Evolutionary conservation across 495 filamentous ascomycete genomes (phyloP).

Genomic region (Patellaria atrata): DNA sequence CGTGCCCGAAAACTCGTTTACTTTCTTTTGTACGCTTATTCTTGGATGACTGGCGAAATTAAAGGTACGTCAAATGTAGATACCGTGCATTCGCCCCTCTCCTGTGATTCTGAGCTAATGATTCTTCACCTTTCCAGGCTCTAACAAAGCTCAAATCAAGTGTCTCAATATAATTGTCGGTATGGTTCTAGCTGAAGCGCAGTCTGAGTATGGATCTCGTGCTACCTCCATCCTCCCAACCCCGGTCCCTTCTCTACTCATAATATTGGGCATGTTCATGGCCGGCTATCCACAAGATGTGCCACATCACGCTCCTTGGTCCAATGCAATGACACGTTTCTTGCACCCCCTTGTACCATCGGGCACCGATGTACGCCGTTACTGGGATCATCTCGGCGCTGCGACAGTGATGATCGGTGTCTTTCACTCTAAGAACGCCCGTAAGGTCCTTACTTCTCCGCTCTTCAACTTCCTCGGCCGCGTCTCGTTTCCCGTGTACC

Average conservation of each 20-base stretch:
- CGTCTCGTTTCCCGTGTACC: conserved; percentile 23
- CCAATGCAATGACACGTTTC: conserved; percentile 12
- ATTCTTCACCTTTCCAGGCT: too few relatives aligned
- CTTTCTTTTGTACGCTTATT: conserved; percentile 15
- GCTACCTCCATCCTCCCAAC: conserved; percentile 16
- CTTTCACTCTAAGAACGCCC: conserved; percentile 19
- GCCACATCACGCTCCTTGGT: conserved; percentile 14
- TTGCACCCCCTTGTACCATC: conserved; percentile 12
- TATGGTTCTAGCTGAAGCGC: conserved; percentile 22
- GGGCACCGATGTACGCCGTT: conserved; percentile 17
- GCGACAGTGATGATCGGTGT: conserved; percentile 16
- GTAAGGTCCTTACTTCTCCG: conserved; percentile 16
- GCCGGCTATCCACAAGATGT: conserved; percentile 18
- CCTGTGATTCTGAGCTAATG: neutral
- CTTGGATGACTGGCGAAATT: conserved; percentile 18
- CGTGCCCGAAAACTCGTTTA: conserved; percentile 14
- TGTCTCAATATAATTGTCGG: conserved; percentile 18
- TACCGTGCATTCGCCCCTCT: neutral
- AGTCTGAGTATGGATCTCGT: conserved; percentile 15
- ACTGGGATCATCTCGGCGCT: conserved; percentile 20
- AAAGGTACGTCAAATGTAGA: conserved; percentile 1
- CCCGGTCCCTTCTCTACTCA: conserved; percentile 16
- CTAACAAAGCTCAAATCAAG: conserved; percentile 6
- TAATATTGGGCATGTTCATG: conserved; percentile 18
- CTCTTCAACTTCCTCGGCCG: conserved; percentile 22